Percentiles rank a stretch among this genome's conserved stretches.
phyloP scores from a whole-genome alignment of 164 flowering plant genomes.

The Euptelea pleiosperma region DNA sequence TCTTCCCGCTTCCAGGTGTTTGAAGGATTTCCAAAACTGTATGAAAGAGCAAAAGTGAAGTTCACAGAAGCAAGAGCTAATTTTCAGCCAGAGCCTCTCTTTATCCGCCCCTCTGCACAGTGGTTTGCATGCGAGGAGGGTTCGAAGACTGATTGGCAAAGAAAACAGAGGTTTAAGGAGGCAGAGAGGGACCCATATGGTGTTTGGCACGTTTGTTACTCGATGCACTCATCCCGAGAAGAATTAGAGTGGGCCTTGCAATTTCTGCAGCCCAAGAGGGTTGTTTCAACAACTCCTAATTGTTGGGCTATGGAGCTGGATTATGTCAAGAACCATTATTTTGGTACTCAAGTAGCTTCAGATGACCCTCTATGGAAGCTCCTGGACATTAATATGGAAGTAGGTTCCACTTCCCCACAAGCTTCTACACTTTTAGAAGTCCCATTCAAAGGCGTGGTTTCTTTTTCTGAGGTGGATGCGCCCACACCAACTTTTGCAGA shows the following conservation, averaged over 20 bases:
- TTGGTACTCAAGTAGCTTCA: constrained; percentile 22
- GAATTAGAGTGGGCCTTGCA: constrained; percentile 84
- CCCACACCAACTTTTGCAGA: constrained; percentile 14
- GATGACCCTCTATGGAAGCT: constrained; percentile 67
- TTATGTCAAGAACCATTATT: constrained; percentile 60
- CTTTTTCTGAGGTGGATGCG: constrained; percentile 20
- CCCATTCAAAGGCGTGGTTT: constrained; percentile 8
- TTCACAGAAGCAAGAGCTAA: constrained; percentile 49
- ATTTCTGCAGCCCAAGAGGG: constrained; percentile 72
- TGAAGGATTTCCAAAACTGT: constrained; percentile 63
- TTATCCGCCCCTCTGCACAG: constrained; percentile 83
- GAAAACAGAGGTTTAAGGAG: constrained; percentile 33
- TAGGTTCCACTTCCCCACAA: constrained; percentile 6
- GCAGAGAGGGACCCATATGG: constrained; percentile 70
- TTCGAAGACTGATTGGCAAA: constrained; percentile 28
- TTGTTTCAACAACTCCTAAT: constrained; percentile 73
- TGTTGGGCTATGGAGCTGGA: constrained; percentile 75
- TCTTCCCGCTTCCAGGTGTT: constrained; percentile 69
- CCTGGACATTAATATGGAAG: constrained; percentile 41
- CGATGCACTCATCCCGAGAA: constrained; percentile 79
- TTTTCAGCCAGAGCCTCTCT: constrained; percentile 64
- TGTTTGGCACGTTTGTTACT: constrained; percentile 89
- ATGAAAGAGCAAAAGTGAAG: constrained; percentile 60
- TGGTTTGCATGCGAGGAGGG: constrained; percentile 70
- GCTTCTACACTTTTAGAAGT: constrained; percentile 19